Conservation (phyloP, 257 asterid species). For the Solanum sitiens region DNA sequence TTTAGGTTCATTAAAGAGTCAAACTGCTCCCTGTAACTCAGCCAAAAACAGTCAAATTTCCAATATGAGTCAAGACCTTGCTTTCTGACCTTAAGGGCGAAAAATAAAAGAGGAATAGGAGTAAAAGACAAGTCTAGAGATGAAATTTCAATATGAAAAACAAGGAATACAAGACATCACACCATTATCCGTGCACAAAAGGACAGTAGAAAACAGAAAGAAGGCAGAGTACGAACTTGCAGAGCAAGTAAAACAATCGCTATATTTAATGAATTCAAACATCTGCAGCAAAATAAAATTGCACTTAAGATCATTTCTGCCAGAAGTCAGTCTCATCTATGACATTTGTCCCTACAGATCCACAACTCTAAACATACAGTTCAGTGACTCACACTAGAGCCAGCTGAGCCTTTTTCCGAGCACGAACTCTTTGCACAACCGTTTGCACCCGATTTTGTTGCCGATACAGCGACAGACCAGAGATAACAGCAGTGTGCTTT, state of each 20-base stretch:
- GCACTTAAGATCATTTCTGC: neutral
- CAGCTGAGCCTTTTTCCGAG: slow-evolving; percentile 82
- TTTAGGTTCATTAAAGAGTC: slow-evolving; percentile 61
- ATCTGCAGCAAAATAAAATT: neutral
- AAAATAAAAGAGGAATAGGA: neutral
- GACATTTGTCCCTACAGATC: slow-evolving; percentile 12
- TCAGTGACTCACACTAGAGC: slow-evolving; percentile 90
- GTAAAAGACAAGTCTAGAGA: neutral
- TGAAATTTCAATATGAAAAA: neutral
- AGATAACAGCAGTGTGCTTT: slow-evolving; percentile 35
- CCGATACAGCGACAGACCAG: slow-evolving; percentile 74
- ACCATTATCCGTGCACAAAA: neutral
- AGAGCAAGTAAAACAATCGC: neutral
- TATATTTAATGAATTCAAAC: neutral
- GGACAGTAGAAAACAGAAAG: neutral
- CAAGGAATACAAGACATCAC: neutral
- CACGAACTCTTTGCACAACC: slow-evolving; percentile 80
- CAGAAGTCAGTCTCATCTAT: neutral
- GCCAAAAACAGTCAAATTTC: slow-evolving; percentile 26
- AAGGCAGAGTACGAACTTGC: neutral
- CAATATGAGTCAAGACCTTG: slow-evolving; percentile 6
- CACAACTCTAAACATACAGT: slow-evolving; percentile 30
- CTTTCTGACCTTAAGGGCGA: neutral
- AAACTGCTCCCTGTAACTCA: slow-evolving; percentile 76
- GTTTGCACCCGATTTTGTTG: slow-evolving; percentile 89